Conservation (phyloP, 176 grass and related monocot species). For the maize (Zea mays) region Zm-B73-REFERENCE-NAM-5.0 NC_050100.1:177119501-177120000, state of each 20-base stretch:
- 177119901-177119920: conserved; percentile 56
- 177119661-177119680: not conserved
- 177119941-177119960: conserved; percentile 41
- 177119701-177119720: not conserved
- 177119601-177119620: not conserved
- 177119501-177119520: not conserved
- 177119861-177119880: conserved; percentile 84
- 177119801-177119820: conserved; percentile 79
- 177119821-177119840: conserved; percentile 74
- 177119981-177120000: not conserved
- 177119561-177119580: not conserved
- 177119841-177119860: conserved; percentile 68
- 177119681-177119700: not conserved
- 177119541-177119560: not conserved
- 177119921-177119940: conserved; percentile 46
- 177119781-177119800: conserved; percentile 63
- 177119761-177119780: conserved; percentile 60
- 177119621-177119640: not conserved
- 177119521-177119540: not conserved
- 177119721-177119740: conserved; percentile 45
- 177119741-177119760: conserved; percentile 77
- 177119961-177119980: conserved; percentile 43
- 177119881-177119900: conserved; percentile 84
- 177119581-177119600: not conserved
- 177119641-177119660: not conserved